These are phyloP conservation scores for Blakeslea trispora DNA, from an alignment of 371 early-diverging fungal species.

Conservation along the genomic window DNA sequence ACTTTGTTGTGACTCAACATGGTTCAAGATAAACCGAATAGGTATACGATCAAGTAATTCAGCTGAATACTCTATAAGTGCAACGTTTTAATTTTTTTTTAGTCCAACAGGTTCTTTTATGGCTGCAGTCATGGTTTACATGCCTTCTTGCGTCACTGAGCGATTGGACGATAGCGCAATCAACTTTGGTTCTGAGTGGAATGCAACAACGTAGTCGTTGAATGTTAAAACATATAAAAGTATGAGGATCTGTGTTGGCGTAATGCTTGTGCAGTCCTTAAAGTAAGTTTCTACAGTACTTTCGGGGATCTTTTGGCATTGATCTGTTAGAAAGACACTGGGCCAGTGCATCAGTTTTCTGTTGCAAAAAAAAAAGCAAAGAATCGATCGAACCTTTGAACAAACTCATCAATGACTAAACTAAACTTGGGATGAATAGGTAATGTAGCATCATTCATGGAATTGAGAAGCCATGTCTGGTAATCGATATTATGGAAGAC, in stretches of 20 bases:
- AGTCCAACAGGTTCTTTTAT: no score
- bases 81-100: no score
- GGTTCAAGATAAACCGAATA: slow-evolving; percentile 42
- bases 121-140: no score
- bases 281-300: slow-evolving; percentile 30
- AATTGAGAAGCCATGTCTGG: slow-evolving; percentile 37
- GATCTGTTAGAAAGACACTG: slow-evolving; percentile 30
- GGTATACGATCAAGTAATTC: slow-evolving; percentile 38
- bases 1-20: slow-evolving; percentile 36
- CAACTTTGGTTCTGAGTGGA: slow-evolving; percentile 36
- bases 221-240: slow-evolving; percentile 42
- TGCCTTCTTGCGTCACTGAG: slow-evolving; percentile 27
- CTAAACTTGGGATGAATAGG: slow-evolving; percentile 39
- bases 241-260: slow-evolving; percentile 44
- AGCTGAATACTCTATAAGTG: slow-evolving; percentile 43
- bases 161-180: slow-evolving; percentile 13
- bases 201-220: slow-evolving; percentile 42
- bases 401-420: slow-evolving; percentile 44
- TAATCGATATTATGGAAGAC: slow-evolving; percentile 40
- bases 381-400: slow-evolving; percentile 25
- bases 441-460: slow-evolving; percentile 35
- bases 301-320: slow-evolving; percentile 37
- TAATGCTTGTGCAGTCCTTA: slow-evolving; percentile 20
- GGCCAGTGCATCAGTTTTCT: neutral
- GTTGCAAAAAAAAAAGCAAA: neutral